Conservation (phyloP, 1,284 basidiomycete genomes). For the Stygiomarasmius scandens region DNA sequence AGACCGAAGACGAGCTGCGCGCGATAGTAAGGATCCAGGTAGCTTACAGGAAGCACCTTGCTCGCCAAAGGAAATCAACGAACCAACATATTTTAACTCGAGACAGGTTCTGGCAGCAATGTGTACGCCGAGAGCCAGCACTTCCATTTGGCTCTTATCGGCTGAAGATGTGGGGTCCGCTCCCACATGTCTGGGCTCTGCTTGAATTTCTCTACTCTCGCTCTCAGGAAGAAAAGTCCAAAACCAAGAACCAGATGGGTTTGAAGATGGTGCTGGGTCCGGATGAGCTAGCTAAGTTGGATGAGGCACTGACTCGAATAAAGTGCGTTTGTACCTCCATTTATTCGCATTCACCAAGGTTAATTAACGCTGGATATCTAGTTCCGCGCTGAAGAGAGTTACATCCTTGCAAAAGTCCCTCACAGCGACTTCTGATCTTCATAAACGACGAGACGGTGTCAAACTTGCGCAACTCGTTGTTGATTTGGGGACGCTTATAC, state of each 20-base stretch:
- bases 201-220: constrained; percentile 39
- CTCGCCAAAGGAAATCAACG: constrained; percentile 28
- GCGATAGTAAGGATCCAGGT: constrained; percentile 32
- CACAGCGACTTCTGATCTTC: constrained; percentile 6
- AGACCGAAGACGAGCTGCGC: constrained; percentile 17
- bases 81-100: constrained; percentile 27
- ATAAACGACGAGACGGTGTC: not conserved
- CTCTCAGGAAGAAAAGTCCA: constrained; percentile 32
- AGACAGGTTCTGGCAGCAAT: constrained; percentile 35
- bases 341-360: too few species aligned
- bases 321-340: constrained; percentile 33
- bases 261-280: constrained; percentile 28
- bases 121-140: constrained; percentile 30
- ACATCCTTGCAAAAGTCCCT: constrained; percentile 5
- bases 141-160: constrained; percentile 43
- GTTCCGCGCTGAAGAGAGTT: constrained; percentile 9
- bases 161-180: constrained; percentile 48
- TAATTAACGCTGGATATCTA: not conserved
- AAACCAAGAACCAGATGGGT: constrained; percentile 35
- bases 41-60: constrained; percentile 30
- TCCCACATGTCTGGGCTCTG: constrained; percentile 51
- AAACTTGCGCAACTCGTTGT: constrained; percentile 3
- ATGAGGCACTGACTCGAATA: constrained; percentile 30
- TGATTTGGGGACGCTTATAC: constrained; percentile 1
- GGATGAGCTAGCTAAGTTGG: constrained; percentile 31